Conservation (phyloP, 2,329 filamentous ascomycete species). For the Calonectria henricotiae region DNA sequence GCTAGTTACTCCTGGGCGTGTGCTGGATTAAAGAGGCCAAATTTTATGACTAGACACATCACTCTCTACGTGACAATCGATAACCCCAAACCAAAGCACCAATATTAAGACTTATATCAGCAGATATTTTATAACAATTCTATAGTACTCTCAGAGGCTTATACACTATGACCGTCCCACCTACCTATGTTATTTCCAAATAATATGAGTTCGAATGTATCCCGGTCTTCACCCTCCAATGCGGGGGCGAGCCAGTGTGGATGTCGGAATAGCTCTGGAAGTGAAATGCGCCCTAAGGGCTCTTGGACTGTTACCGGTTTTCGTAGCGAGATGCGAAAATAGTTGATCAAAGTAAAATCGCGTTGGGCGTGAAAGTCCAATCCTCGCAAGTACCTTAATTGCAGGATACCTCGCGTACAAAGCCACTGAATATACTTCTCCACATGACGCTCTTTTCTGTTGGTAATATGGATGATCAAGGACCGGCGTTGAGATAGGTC, state of each 20-base stretch:
- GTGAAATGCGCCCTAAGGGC: background rate
- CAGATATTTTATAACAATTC: too few species aligned
- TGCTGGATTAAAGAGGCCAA: too few species aligned
- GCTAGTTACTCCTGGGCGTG: too few species aligned
- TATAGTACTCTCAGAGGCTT: too few species aligned
- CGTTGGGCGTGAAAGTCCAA: background rate
- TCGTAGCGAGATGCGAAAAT: background rate
- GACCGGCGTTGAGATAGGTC: background rate
- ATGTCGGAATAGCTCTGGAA: background rate
- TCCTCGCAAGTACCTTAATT: background rate
- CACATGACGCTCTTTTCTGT: background rate
- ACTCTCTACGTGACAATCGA: too few species aligned
- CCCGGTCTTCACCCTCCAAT: too few species aligned
- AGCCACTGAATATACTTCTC: background rate
- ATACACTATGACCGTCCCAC: too few species aligned
- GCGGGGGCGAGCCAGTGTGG: background rate
- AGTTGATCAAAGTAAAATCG: background rate
- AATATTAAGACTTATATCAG: too few species aligned
- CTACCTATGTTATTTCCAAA: too few species aligned
- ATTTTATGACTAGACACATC: too few species aligned
- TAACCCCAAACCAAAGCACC: too few species aligned
- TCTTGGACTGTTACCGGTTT: background rate
- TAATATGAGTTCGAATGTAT: too few species aligned
- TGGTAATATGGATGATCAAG: background rate
- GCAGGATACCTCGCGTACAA: background rate